Conservation (phyloP, 2,329 filamentous ascomycete genomes). For the Pleurostoma richardsiae region DNA sequence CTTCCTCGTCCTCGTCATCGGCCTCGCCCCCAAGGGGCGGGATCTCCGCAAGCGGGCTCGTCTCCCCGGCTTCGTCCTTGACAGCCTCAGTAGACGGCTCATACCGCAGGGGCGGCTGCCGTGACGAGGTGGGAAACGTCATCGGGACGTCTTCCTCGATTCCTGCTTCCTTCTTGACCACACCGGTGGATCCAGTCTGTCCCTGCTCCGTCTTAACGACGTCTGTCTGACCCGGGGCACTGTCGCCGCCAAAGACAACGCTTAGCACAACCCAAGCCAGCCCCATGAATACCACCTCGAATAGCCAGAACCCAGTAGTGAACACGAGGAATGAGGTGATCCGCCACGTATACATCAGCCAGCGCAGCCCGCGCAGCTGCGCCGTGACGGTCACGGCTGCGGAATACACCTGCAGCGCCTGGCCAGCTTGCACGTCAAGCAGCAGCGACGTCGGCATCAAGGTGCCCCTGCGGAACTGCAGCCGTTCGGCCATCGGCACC, state of each 20-base stretch:
- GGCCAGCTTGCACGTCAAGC: constrained; percentile 64
- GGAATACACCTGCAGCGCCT: constrained; percentile 71
- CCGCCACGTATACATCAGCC: constrained; percentile 83
- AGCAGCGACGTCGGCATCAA: constrained; percentile 40
- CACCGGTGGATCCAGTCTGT: neutral
- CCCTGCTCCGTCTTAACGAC: constrained; percentile 30
- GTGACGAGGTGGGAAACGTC: constrained; percentile 9
- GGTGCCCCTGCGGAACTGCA: constrained; percentile 52
- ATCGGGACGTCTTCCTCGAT: constrained; percentile 7
- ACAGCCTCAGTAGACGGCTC: constrained; percentile 13
- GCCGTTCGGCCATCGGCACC: constrained; percentile 68
- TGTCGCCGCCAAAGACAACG: constrained; percentile 22
- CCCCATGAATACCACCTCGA: constrained; percentile 64
- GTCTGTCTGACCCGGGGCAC: constrained; percentile 14
- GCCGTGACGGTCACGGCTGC: constrained; percentile 67
- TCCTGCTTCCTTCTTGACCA: constrained; percentile 6
- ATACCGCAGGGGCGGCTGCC: constrained; percentile 9
- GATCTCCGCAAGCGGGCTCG: neutral
- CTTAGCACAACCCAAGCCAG: constrained; percentile 57
- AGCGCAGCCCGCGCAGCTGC: constrained; percentile 69
- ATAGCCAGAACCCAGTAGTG: constrained; percentile 69
- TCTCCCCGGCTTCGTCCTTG: constrained; percentile 15
- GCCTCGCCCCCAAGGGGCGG: constrained; percentile 29
- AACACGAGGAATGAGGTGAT: constrained; percentile 64
- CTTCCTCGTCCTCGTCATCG: constrained; percentile 41